Evolutionary conservation across 495 filamentous ascomycete genomes (phyloP), one percentile per base, ranked within the genome.

Genomic region (Bacidia rubella): DNA sequence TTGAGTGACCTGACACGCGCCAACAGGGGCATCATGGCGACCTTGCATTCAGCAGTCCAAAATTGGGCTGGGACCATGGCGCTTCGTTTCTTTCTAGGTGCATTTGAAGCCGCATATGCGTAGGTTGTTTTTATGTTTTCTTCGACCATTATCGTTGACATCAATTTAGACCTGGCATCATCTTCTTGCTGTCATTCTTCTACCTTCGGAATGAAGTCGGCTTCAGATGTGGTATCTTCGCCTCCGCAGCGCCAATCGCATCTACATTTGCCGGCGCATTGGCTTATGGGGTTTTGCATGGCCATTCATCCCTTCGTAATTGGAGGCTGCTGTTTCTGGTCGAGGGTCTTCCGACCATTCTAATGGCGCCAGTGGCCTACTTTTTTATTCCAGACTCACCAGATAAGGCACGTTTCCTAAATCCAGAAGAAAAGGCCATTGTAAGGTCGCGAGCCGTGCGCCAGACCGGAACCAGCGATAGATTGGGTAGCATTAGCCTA

Each of bases 271-370:
- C 80, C 0, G 79, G 80, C 35, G 75, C 76, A 15, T 65, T 86
- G 3, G 82, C 82, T 1, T 84, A 78, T 52, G 79, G 72, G 7
- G 83, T 86, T 49, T 80, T 76, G 0, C 73, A 68, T 7, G 74
- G 75, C 7, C 67, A 71, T 48, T 67, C 74, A 2, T 56, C 60
- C 1, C 70, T 85, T 32, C 65, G 73, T 3, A 75, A 72, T 20
- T 86, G 82, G 82, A 67, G 78, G 29, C 65, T 85, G 0, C 65
- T 86, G 17, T 83, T 86, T 62, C 64, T 85, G 21, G 74, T 82
- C 11, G 82, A 86, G 62, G 82, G 82, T 5, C 59, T 83, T 5
- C 80, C 82, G 15, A 76, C 72, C 1, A 66, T 84, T 48, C 17
- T 77, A 4, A 64, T 79, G 22, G 75, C 77, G 1, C 51, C 73